Base-by-base conservation (phyloP, 2,329 filamentous ascomycete genomes). In the Aspergillus brunneoviolaceus region DNA sequence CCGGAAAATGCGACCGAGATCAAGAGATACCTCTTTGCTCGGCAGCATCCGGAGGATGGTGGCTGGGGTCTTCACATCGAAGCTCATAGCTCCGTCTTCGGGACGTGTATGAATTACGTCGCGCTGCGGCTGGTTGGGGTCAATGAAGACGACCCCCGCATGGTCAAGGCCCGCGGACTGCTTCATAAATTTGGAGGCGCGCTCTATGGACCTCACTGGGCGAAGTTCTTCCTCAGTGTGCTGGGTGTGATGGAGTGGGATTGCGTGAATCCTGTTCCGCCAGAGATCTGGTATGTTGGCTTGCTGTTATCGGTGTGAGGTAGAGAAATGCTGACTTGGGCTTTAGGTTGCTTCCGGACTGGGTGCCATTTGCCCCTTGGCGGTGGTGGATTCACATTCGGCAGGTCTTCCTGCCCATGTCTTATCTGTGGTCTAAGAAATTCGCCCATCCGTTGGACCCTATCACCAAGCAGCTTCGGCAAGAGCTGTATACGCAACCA, bases 361-460 rank as follows among this genome's bases (percentile, higher is more conserved):
- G 92, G 92, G 84, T 92, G 3, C 93, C 93, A 0, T 84, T 96
- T 70, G 87, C 92, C 5, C 94, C 94, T 0, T 96, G 92, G 92
- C 83, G 92, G 66, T 97, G 94, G 93, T 97, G 93, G 94, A 91
- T 98, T 69, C 95, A 99, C 70, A 97, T 97, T 76, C 91, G 95
- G n/a, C 87, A 90, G 76, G 93, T 99, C n/a, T 96, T 94, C 70
- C 75, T 96, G 52, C 89, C 93, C 5, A 97, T 98, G 92, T 87
- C 89, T 0, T 97, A 90, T 71, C 76, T 98, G 48, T 96, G 90
- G 80, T 96, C 92, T 0, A 92, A 89, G 79, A 83, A 83, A 64
- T 97, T 91, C 87, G 84, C 83, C 29, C 89, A 89, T 65, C 89
- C 91, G 16, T 83, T 90, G 66, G 94, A 90, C 47, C 85, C 89